These are phyloP conservation scores for Naganishia friedmannii DNA, from an alignment of 768 basidiomycete genomes.

Conservation along the genomic window DNA sequence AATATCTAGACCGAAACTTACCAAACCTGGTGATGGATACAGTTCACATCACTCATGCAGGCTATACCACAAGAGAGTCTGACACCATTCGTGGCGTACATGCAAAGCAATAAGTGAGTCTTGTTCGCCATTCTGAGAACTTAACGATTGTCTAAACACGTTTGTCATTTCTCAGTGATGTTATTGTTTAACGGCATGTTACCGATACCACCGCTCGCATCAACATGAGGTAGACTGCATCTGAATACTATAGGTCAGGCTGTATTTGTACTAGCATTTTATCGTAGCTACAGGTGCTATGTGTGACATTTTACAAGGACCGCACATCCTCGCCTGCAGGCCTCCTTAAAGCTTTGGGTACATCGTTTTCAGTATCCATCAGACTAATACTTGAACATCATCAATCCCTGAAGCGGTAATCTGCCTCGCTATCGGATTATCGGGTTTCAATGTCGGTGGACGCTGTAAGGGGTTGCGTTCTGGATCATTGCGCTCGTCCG, in stretches of 20 bases:
- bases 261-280: neutral
- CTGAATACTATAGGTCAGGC: neutral
- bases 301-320: too few relatives aligned
- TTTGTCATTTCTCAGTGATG: constrained; percentile 3
- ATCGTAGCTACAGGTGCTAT: too few relatives aligned
- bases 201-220: neutral
- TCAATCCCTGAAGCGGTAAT: constrained; percentile 26
- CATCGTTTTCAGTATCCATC: neutral
- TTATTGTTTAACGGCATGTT: neutral
- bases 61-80: constrained; percentile 21
- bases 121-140: neutral
- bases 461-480: constrained; percentile 10
- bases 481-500: neutral
- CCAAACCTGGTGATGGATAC: neutral
- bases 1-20: neutral
- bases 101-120: constrained; percentile 24
- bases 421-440: constrained; percentile 27
- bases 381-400: neutral
- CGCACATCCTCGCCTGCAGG: too few relatives aligned
- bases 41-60: constrained; percentile 23
- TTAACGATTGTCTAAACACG: neutral
- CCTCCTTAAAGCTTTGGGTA: too few relatives aligned
- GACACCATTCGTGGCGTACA: constrained; percentile 15
- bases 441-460: constrained; percentile 30
- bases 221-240: neutral